Base-by-base conservation (phyloP, 495 filamentous ascomycete genomes). In the Saxophila tyrrhenica region DNA sequence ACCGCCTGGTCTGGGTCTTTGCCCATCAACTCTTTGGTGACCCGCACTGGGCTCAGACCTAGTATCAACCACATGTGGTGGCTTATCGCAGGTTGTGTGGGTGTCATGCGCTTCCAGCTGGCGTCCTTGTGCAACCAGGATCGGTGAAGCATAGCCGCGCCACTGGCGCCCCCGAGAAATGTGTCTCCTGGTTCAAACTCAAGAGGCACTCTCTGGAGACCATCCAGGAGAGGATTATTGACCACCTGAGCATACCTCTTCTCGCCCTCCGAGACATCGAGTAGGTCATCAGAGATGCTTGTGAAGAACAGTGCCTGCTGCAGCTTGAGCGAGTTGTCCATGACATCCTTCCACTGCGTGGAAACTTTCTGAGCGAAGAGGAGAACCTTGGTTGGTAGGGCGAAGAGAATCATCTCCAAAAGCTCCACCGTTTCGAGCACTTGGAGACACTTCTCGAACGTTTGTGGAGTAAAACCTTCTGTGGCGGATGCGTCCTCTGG, bases 271-370 rank as follows among this genome's bases (percentile, higher is more conserved):
- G 13, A 35, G 29, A 35, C 13, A 35, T 35, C 13, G 29, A 35
- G 29, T 35, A 13, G 16, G 15, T 17, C n/a, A 21, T 17, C 41
- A n/a, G 41, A 17, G 7, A 44, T 21, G 3, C 29, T 29, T 5
- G 3, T 42, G 19, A 54, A 39, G 21, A 54, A 54, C 24, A 54
- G 51, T 3, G 41, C 41, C 9, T 44, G 22, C 25, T 48, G 51
- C 9, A 54, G 51, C 19, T 19, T 1, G 11, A 19, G 22, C 13
- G 41, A 46, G 1, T 0, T 21, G 0, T 15, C 11, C 41, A 54
- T 48, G 3, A 48, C 51, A 3, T 0, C 23, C 7, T 25, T 29
- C 51, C 51, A 54, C 5, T 1, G 3, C 21, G 13, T 5, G 0
- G 20, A 39, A 13, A 54, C 51, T 10, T 39, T 23, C 21, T 54